Base-by-base conservation (phyloP, 2,329 filamentous ascomycete genomes). In the Chrysoporthe puriensis region DNA sequence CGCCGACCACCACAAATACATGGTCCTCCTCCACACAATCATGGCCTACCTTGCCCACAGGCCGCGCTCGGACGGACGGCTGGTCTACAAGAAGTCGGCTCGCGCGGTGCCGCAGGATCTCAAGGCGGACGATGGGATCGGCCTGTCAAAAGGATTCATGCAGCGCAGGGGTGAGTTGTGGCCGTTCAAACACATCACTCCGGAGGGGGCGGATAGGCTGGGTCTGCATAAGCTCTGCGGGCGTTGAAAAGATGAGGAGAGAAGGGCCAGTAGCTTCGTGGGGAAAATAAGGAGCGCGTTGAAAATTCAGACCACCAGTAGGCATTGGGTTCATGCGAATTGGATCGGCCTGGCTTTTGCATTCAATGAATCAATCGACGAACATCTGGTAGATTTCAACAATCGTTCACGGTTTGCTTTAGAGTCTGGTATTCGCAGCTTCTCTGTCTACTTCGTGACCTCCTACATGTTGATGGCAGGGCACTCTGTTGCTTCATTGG, bases 61-160 rank as follows among this genome's bases (percentile, higher is more conserved):
- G 54, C 54, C 34, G 5, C 54, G 54, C 54, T 40, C 18, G 7
- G 54, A 57, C 58, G 64, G 64, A 1, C 36, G n/a, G 46, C 32
- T 66, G 58, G 59, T 56, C 48, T 40, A 21, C 50, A 13, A 32
- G 32, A 26, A n/a, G 7, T 32, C 18, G 8, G 48, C 36, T 1
- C 50, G n/a, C n/a, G 40, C 44, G 59, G 43, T 66, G n/a, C n/a
- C 13, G 13, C 58, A 50, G n/a, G 3, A 8, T 32, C n/a, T 60
- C 18, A 42, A 43, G 8, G 11, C 40, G 1, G 8, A 46, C 6
- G 26, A 4, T 8, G 40, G 61, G 1, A 50, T 63, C 21, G 18
- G 14, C 48, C 18, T 66, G 18, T 63, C 64, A 6, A 3, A 0
- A 0, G n/a, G 4, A 6, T 66, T 66, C 59, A 18, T 66, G 48